Evolutionary conservation across 2,329 filamentous ascomycete species (phyloP), one percentile per base, ranked within the genome.

Genomic region (Colletotrichum sp.): DNA sequence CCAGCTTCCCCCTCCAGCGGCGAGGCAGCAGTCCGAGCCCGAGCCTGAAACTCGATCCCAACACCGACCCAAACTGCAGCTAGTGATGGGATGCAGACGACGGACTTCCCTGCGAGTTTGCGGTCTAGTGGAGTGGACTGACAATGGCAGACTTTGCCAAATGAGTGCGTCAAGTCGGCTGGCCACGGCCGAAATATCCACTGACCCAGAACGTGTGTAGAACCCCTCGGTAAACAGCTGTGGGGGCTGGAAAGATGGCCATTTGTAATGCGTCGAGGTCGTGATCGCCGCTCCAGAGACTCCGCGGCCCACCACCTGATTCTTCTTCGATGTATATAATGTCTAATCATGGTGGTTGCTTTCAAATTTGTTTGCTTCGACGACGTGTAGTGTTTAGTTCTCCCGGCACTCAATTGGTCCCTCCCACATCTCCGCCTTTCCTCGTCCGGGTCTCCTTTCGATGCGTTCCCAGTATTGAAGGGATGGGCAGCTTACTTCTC

Each of bases 61-160:
- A 18, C 15, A 18, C 36, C 36, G 36, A 39, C 7, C 15, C 36
- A 39, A 39, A 16, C 36, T 39, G 36, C 15, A 39, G 34, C 15
- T 16, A 1, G 15, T 39, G 34, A 0, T 39, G 15, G 7, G 34
- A 39, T 16, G 34, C 15, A 36, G 34, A 36, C 15, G 34, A 36
- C 7, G 34, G 15, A 0, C 15, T 39, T 39, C 15, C 34, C 7
- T 39, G 15, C 7, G 34, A 39, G 39, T 0, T 43, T 43, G 36
- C 0, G 36, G 8, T n/a, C 4, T 0, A 43, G 1, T 18, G 16
- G 5, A 43, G 16, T 43, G 36, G 16, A 9, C 16, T 43, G 36
- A 18, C 5, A 18, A 43, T 43, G 36, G 4, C 16, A 43, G 36
- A 43, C 16, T 43, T 18, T 43, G 36, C 0, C 36, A 18, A 18